Evolutionary conservation across 176 grass and related monocot species (phyloP).

Genomic region (Musa schizocarpa): DNA sequence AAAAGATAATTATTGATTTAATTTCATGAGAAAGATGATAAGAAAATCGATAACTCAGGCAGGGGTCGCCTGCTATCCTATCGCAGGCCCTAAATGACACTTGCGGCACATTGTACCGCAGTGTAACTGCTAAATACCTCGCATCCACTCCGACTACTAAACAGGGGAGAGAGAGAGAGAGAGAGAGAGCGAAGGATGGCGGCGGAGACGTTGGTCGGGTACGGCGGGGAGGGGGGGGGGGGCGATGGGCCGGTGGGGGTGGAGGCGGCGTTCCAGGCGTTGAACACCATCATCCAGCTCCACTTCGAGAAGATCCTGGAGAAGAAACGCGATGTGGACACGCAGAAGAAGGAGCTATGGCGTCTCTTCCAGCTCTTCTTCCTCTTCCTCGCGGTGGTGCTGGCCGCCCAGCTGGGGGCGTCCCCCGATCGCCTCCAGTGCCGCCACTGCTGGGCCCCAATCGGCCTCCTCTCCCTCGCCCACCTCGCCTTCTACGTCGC

Average conservation of each 20-base stretch:
- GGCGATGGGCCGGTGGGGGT: background rate
- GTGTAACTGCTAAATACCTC: too few species aligned
- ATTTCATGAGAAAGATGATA: too few species aligned
- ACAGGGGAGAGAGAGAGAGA: background rate
- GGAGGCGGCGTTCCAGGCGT: conserved; percentile 1
- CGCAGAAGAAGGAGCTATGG: conserved; percentile 13
- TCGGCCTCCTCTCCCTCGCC: conserved; percentile 14
- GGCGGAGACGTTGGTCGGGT: background rate
- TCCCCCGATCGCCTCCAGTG: conserved; percentile 10
- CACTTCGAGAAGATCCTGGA: conserved; percentile 14
- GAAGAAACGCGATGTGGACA: conserved; percentile 2
- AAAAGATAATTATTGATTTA: too few species aligned
- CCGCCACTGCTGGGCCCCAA: conserved; percentile 15
- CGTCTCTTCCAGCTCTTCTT: conserved; percentile 11
- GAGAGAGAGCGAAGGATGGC: background rate
- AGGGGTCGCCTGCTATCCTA: too few species aligned
- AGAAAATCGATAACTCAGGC: too few species aligned
- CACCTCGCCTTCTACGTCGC: conserved; percentile 19
- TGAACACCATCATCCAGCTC: conserved; percentile 9
- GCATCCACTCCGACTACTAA: too few species aligned
- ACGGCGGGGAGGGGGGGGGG: background rate
- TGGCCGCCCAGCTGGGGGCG: conserved; percentile 5
- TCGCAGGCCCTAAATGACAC: too few species aligned
- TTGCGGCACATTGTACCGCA: too few species aligned
- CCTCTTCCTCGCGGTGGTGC: conserved; percentile 2